Conservation (phyloP, 495 filamentous ascomycete species). For the Penicillium ucsense region DNA sequence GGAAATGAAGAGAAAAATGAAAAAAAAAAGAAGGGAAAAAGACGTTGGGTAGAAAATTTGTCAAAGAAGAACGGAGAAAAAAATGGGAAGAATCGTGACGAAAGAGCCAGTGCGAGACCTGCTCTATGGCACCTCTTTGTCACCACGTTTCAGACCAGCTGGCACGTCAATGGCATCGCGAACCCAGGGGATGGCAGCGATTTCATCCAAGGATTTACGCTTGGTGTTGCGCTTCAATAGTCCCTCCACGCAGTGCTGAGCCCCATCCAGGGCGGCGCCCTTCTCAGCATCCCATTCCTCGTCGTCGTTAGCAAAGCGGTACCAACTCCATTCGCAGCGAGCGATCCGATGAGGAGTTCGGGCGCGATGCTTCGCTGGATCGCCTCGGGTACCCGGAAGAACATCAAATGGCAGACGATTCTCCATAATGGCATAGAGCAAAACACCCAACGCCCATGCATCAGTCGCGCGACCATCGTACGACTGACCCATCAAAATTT, state of each 20-base stretch:
- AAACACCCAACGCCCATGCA: slow-evolving; percentile 89
- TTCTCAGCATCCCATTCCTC: slow-evolving; percentile 57
- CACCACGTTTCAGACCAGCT: slow-evolving; percentile 57
- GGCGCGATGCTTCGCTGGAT: slow-evolving; percentile 56
- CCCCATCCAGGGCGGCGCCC: slow-evolving; percentile 57
- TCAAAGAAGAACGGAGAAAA: background rate
- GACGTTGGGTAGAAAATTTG: background rate
- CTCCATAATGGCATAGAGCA: slow-evolving; percentile 91
- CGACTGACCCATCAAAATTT: slow-evolving; percentile 87
- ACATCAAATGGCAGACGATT: slow-evolving; percentile 87
- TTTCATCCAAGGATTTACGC: slow-evolving; percentile 61
- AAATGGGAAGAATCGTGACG: background rate
- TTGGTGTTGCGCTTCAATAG: slow-evolving; percentile 70
- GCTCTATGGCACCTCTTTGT: slow-evolving; percentile 51
- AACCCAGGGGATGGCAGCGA: slow-evolving; percentile 69
- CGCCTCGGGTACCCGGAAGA: slow-evolving; percentile 59
- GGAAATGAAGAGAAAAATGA: slow-evolving; percentile 2
- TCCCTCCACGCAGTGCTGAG: slow-evolving; percentile 69
- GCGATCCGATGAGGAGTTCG: slow-evolving; percentile 90
- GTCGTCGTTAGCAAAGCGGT: slow-evolving; percentile 64
- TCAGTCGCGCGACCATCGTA: slow-evolving; percentile 92
- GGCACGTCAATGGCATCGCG: slow-evolving; percentile 58
- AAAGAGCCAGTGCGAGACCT: slow-evolving; percentile 15
- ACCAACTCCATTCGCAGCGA: slow-evolving; percentile 89
- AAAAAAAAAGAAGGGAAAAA: background rate